Base-by-base conservation (phyloP, 164 flowering plant genomes). In the Protea cynaroides region DNA sequence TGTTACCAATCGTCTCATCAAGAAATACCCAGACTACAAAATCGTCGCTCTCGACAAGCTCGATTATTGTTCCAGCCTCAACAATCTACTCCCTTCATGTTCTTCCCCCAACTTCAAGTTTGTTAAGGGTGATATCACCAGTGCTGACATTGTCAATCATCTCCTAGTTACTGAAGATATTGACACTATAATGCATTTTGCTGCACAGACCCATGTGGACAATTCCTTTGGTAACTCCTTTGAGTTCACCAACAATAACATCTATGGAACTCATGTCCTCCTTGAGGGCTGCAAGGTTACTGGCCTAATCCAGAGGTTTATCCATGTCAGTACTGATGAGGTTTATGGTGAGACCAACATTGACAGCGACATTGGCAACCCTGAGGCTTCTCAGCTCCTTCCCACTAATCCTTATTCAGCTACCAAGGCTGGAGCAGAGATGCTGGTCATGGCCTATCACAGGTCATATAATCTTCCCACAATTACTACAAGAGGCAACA, bases 281-380 rank as follows among this genome's bases (percentile, higher is more conserved):
- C 65, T 61, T 12, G 71, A 68, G 29, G 71, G 65, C 37, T 68
- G 71, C 49, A 68, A 61, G 58, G 71, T 68, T n/a, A 68, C 71
- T 43, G 71, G 71, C 43, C 71, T 61, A 19, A 68, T 68, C 29
- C 53, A 51, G 38, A 61, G 65, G 17, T 68, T 68, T 60, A 68
- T 68, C 29, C 65, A 61, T 12, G 65, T 68, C 14, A 65, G 67
- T 36, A 65, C 67, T 4, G 67, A 65, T 25, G 67, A 65, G 61
- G 67, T 65, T 19, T 65, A 68, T 46, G 71, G 71, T 24, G 65
- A 68, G 44, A 68, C 71, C 8, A 54, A 68, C 15, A 65, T 61
- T 49, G 71, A 68, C 56, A 65, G 65, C 0, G 65, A 61, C 21
- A 60, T 68, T 37, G 71, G 71, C 40, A 68, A 68, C 51, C 71